Conservation (phyloP, 2,329 filamentous ascomycete species). For the Zasmidium angulare region DNA sequence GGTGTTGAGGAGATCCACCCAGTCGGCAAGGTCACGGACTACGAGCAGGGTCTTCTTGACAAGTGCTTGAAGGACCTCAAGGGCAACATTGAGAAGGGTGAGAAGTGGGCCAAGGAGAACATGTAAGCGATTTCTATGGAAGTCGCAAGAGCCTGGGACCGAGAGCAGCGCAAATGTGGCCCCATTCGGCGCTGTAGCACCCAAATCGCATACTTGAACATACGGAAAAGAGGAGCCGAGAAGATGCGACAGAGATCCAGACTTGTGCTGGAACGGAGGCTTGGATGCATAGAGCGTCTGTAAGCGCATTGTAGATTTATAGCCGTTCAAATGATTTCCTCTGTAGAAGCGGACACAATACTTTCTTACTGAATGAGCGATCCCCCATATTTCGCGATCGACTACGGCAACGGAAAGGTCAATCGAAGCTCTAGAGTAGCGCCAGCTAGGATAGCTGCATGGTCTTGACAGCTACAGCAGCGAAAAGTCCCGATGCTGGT, state of each 20-base stretch:
- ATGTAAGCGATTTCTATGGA: slow-evolving; percentile 29
- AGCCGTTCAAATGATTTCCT: slow-evolving; percentile 1
- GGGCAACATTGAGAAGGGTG: slow-evolving; percentile 93
- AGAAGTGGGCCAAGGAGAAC: slow-evolving; percentile 64
- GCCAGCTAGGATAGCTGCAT: neutral
- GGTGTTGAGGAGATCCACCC: slow-evolving; percentile 92
- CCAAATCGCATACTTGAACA: neutral
- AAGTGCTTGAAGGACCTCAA: slow-evolving; percentile 79
- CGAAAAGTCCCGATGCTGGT: neutral
- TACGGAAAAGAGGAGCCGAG: slow-evolving; percentile 4
- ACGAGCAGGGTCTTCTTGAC: slow-evolving; percentile 88
- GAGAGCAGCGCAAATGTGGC: no score
- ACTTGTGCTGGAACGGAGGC: slow-evolving; percentile 8
- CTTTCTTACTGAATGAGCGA: neutral
- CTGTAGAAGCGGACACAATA: neutral
- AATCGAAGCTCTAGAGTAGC: neutral
- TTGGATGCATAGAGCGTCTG: slow-evolving; percentile 24
- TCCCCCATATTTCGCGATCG: neutral
- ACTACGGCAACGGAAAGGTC: neutral
- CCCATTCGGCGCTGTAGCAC: neutral
- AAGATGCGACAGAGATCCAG: neutral
- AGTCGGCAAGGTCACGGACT: slow-evolving; percentile 77
- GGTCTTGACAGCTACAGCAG: neutral
- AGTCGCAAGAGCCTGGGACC: neutral
- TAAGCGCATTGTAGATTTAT: slow-evolving; percentile 23